Conservation (phyloP, 768 basidiomycete genomes). For the Termitomyces sp. region DNA sequence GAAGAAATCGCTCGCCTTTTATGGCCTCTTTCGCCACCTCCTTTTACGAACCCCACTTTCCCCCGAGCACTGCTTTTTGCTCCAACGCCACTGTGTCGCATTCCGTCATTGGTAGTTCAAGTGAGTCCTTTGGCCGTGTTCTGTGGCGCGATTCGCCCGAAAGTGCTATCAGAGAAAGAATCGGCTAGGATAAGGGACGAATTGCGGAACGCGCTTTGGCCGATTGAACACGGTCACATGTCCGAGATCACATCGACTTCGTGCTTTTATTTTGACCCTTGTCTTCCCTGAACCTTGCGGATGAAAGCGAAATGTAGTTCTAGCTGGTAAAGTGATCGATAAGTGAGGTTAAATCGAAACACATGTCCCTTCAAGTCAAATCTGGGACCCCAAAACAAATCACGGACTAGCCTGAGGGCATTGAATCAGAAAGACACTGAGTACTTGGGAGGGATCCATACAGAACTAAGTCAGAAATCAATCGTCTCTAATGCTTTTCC, state of each 20-base stretch:
- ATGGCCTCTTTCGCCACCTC: slow-evolving; percentile 8
- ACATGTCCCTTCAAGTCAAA: neutral
- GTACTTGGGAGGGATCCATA: neutral
- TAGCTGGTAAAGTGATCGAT: neutral
- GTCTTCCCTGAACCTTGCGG: neutral
- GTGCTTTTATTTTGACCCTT: too few relatives aligned
- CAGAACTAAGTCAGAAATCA: too few relatives aligned
- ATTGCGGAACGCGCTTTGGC: neutral
- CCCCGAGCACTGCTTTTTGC: neutral
- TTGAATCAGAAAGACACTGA: neutral
- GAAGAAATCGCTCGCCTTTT: neutral
- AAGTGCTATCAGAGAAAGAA: neutral
- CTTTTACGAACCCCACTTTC: slow-evolving; percentile 1
- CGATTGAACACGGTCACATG: neutral
- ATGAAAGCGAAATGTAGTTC: neutral
- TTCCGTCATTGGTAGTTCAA: neutral
- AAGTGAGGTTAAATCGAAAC: neutral
- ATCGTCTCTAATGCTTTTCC: neutral
- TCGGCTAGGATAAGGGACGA: neutral
- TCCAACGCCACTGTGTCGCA: neutral
- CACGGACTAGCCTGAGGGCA: neutral
- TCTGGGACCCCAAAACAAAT: neutral
- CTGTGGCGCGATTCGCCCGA: neutral
- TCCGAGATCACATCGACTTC: too few relatives aligned
- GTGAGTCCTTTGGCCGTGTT: neutral